Evolutionary conservation across 2,329 filamentous ascomycete genomes (phyloP).

Genomic region (Fusarium burgessii): DNA sequence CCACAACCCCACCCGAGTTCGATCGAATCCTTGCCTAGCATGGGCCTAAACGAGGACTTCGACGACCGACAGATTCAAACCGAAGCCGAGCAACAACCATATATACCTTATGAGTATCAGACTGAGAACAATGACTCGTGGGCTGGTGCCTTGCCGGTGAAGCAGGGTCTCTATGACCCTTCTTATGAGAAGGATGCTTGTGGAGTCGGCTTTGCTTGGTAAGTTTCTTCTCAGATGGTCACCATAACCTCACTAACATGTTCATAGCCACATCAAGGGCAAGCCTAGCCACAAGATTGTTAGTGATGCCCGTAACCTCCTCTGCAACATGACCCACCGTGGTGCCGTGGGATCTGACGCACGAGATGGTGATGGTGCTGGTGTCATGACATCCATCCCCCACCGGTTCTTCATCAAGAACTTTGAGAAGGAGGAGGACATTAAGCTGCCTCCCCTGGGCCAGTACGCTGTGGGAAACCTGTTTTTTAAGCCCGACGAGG

Average conservation of each 20-base stretch:
- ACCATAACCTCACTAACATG: constrained; percentile 36
- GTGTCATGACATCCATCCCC: constrained; percentile 99
- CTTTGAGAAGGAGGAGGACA: constrained; percentile 90
- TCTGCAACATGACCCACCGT: constrained; percentile 99
- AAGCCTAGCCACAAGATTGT: constrained; percentile 98
- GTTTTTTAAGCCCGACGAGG: constrained; percentile 97
- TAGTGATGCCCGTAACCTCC: constrained; percentile 93
- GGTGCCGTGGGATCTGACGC: constrained; percentile 98
- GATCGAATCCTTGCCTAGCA: constrained; percentile 70
- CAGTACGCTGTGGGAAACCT: constrained; percentile 98
- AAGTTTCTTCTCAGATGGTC: constrained; percentile 53
- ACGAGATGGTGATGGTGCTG: constrained; percentile 96
- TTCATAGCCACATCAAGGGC: constrained; percentile 91
- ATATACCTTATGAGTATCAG: constrained; percentile 85
- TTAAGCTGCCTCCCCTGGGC: constrained; percentile 86
- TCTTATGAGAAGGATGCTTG: constrained; percentile 98
- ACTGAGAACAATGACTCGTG: constrained; percentile 86
- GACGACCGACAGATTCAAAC: constrained; percentile 74
- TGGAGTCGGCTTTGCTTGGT: constrained; percentile 99
- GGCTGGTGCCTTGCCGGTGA: constrained; percentile 95
- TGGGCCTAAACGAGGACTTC: constrained; percentile 75
- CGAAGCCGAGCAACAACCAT: constrained; percentile 70
- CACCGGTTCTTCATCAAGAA: constrained; percentile 99
- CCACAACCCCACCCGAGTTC: constrained; percentile 25
- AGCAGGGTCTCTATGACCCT: constrained; percentile 98